Evolutionary conservation across 805 yeast species (phyloP), one percentile per base, ranked within the genome.

Genomic region (Pichia pseudocactophila): DNA sequence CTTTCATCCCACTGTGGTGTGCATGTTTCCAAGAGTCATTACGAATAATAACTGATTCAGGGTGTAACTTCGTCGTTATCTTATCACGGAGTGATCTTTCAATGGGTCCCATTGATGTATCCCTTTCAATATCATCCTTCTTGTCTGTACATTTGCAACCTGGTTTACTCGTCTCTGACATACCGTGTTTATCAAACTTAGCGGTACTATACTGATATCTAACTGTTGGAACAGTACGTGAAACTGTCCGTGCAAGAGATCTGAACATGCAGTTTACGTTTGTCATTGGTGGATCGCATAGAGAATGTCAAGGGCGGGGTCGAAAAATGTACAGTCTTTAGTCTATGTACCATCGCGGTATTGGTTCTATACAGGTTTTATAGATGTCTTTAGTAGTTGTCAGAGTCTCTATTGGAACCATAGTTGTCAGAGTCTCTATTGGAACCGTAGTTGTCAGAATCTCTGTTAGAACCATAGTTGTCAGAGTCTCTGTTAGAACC

Each of bases 21-120:
- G 88, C 76, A 61, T 90, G 97, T 57, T 83, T 83, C 61, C 77
- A 78, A 7, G 96, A 85, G 61, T 90, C 97, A 58, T 90, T 90
- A 44, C 66, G 67, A 6, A 90, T 70, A 27, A 65, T 70, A 50
- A 74, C 68, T 50, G 49, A 59, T 8, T 56, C 54, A 18, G 76
- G 94, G 49, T 64, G 54, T 37, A 70, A 69, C 30, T 56, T 59
- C 6, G 52, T 47, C 17, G 58, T 49, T 25, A 80, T 53, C 49
- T 77, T 78, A 2, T 56, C 47, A 32, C 63, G 58, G 32, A 80
- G 76, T 34, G 65, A 55, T 30, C 57, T 55, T 43, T 78, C 78
- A n/a, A 77, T 65, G 6, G 83, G 80, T 7, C 54, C 54, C 31
- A 37, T 34, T 11, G 28, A 27, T 12, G 32, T 35, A 4, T 39